Evolutionary conservation across 495 filamentous ascomycete genomes (phyloP).

Genomic region (Cercophora newfieldiana): DNA sequence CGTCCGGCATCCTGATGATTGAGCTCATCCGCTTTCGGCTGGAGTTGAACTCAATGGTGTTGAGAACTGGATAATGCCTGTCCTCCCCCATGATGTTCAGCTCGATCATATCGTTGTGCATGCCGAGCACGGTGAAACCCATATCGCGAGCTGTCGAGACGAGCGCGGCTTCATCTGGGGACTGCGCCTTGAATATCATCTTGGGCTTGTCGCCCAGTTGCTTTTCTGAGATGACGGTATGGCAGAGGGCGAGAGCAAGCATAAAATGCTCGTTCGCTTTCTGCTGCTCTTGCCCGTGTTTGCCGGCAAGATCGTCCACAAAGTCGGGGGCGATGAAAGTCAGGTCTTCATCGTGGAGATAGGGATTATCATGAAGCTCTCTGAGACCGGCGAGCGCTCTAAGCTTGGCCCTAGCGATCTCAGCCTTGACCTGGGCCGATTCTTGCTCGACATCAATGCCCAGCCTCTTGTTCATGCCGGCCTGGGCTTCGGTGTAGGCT

Average conservation of each 20-base stretch:
- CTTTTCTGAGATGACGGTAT: slow-evolving; percentile 91
- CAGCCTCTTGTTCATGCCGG: slow-evolving; percentile 89
- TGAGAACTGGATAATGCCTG: slow-evolving; percentile 80
- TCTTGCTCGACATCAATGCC: slow-evolving; percentile 85
- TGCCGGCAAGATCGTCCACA: slow-evolving; percentile 74
- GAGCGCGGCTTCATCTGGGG: slow-evolving; percentile 93
- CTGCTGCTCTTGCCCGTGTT: slow-evolving; percentile 74
- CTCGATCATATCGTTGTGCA: slow-evolving; percentile 72
- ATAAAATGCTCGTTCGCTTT: slow-evolving; percentile 85
- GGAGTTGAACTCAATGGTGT: slow-evolving; percentile 97
- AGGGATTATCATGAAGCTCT: slow-evolving; percentile 82
- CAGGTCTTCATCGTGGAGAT: slow-evolving; percentile 82
- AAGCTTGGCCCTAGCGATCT: slow-evolving; percentile 75
- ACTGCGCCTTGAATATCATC: slow-evolving; percentile 96
- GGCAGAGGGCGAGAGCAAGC: slow-evolving; percentile 91
- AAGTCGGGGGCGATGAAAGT: slow-evolving; percentile 93
- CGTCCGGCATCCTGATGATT: slow-evolving; percentile 94
- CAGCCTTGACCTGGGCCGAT: slow-evolving; percentile 65
- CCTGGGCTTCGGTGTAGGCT: slow-evolving; percentile 94
- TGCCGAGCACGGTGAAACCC: slow-evolving; percentile 91
- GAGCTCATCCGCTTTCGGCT: slow-evolving; percentile 97
- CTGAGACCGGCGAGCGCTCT: slow-evolving; percentile 72
- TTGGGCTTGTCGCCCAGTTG: slow-evolving; percentile 83
- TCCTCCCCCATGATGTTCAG: slow-evolving; percentile 87
- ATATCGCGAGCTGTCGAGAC: slow-evolving; percentile 93